Evolutionary conservation across 768 basidiomycete species (phyloP), one percentile per base, ranked within the genome.

Genomic region (Pleurotus giganteus): DNA sequence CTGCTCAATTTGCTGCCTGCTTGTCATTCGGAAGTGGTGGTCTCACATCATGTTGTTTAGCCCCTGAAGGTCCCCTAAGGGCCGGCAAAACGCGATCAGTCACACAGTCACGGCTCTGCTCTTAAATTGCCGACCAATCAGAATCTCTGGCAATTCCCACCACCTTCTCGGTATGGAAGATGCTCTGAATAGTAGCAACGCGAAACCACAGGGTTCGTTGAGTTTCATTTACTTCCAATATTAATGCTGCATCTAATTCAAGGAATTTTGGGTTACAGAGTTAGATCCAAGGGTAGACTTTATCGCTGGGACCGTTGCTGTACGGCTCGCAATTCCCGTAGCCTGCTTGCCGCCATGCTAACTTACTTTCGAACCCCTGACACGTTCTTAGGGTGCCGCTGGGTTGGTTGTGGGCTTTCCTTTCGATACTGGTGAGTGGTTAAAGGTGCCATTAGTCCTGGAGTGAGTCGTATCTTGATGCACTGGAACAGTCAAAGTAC

Each of bases 201-300:
- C 19, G 31, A 50, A 50, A 36, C 31, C 34, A 51, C 49, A 39
- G 49, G 49, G 49, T 51, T 51, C 34, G 49, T 51, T 27, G 34
- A 15, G 7, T 12, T 26, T 23, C 17, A 37, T 23, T 50, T 51
- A 51, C 49, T 51, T 51, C 49, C 27, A n/a, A n/a, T 32, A 37
- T 8, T 51, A 36, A 36, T 17, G 21, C 19, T 4, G 21, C 23
- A 9, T 29, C 34, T 51, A 9, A 51, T 31, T 24, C 12, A 0
- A 4, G 4, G 6, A 21, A 2, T 32, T 17, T 27, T 17, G 28
- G 21, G 19, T 37, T 66, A 69, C 65, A 27, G 68, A 65, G 49
- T 75, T 85, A 36, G 75, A 84, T 61, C 88, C 89, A 2, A 79
- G 79, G 1, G 67, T 90, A 19, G 89, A 95, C 65, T 93, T 94